Conservation (phyloP, 768 basidiomycete species). For the Asterophora lycoperdoides region DNA sequence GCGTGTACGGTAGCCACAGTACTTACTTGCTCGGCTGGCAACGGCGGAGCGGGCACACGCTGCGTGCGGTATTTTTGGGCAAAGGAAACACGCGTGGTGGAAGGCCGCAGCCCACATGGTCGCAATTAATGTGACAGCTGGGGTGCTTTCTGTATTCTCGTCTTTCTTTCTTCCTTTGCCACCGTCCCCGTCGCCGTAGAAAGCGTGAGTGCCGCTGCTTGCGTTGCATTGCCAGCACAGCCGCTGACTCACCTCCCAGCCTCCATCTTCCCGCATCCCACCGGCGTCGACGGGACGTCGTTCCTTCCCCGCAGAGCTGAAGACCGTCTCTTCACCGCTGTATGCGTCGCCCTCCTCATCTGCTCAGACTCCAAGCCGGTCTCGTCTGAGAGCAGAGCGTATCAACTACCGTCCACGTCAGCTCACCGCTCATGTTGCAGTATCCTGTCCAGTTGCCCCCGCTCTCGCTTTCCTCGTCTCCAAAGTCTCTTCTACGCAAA, state of each 20-base stretch:
- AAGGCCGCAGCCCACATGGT: slow-evolving; percentile 12
- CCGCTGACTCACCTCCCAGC: background rate
- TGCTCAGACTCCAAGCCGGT: slow-evolving; percentile 54
- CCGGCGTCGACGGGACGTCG: slow-evolving; percentile 27
- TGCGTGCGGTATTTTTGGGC: background rate
- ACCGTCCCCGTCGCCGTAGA: slow-evolving; percentile 19
- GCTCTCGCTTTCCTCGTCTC: slow-evolving; percentile 34
- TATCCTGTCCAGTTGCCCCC: slow-evolving; percentile 43
- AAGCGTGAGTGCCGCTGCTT: slow-evolving; percentile 4
- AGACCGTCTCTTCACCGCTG: slow-evolving; percentile 23
- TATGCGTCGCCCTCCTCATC: slow-evolving; percentile 37
- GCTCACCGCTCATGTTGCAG: slow-evolving; percentile 54
- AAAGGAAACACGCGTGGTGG: slow-evolving; percentile 7
- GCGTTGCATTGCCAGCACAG: too few relatives aligned
- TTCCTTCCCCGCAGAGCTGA: slow-evolving; percentile 16
- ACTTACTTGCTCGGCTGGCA: too few relatives aligned
- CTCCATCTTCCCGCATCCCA: slow-evolving; percentile 3
- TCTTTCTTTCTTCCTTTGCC: slow-evolving; percentile 24
- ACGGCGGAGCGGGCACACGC: too few relatives aligned
- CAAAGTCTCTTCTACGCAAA: slow-evolving; percentile 28
- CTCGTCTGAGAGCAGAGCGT: slow-evolving; percentile 48
- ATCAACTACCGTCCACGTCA: slow-evolving; percentile 23
- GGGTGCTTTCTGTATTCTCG: slow-evolving; percentile 15
- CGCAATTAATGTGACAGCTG: slow-evolving; percentile 18
- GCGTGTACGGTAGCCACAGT: background rate